A percentile compares a stretch with the other conserved stretches of the same genome.
phyloP scores from a whole-genome alignment of 257 asterid genomes.

The Solanum sejunctum region DNA sequence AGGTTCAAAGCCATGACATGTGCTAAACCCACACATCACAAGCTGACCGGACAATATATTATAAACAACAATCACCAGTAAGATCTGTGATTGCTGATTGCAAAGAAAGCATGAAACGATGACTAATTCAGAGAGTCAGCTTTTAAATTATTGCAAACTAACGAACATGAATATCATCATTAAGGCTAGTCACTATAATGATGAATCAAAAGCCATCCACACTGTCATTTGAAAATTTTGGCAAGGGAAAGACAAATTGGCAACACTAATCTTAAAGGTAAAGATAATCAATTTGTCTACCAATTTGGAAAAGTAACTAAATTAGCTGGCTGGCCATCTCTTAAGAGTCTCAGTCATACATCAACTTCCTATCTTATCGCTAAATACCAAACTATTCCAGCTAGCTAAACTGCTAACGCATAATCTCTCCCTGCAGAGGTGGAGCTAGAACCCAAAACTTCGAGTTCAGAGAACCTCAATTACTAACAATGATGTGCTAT shows the following conservation, averaged over 20 bases:
- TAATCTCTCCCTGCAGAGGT: not conserved
- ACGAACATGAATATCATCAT: not conserved
- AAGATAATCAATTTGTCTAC: not conserved
- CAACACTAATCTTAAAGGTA: not conserved
- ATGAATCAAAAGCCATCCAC: not conserved
- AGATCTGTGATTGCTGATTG: not conserved
- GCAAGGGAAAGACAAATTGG: not conserved
- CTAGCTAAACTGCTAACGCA: not conserved
- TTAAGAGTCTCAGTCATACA: not conserved
- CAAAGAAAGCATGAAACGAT: not conserved
- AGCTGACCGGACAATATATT: not conserved
- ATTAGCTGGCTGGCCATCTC: not conserved
- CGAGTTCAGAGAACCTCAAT: not conserved
- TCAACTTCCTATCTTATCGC: not conserved
- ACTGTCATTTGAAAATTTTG: not conserved
- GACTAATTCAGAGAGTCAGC: not conserved
- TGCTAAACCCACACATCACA: not conserved
- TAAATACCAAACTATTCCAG: not conserved
- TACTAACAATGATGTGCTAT: not conserved
- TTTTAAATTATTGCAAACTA: not conserved
- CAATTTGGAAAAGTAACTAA: not conserved
- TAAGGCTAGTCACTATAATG: not conserved
- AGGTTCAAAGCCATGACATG: not conserved
- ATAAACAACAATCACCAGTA: not conserved
- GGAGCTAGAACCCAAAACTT: not conserved